Percentiles rank a stretch among this genome's conserved stretches.
These are phyloP conservation scores for Talaromyces sp. DNA, from an alignment of 2,329 filamentous ascomycete genomes.

Conservation along the genomic window DNA sequence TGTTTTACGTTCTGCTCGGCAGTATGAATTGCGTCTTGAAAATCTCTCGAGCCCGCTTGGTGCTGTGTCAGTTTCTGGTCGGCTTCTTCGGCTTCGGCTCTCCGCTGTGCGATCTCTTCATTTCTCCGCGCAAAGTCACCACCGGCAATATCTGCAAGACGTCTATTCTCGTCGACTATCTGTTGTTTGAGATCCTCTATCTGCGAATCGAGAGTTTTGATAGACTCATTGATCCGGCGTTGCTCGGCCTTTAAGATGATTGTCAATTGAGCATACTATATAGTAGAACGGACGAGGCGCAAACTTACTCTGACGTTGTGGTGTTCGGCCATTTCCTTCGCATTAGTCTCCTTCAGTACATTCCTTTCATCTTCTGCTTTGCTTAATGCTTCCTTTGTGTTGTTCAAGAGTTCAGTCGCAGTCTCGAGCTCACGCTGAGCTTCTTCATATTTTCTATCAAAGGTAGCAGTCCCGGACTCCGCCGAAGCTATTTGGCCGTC, in stretches of 20 bases:
- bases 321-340: conserved; percentile 51
- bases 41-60: conserved; percentile 25
- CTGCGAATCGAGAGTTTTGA: conserved; percentile 49
- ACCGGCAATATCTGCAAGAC: conserved; percentile 64
- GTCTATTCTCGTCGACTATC: conserved; percentile 46
- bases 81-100: conserved; percentile 46
- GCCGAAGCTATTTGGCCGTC: conserved; percentile 47
- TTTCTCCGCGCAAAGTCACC: conserved; percentile 61
- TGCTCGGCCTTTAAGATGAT: conserved; percentile 54
- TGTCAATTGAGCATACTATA: conserved; percentile 15
- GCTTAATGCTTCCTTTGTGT: conserved; percentile 41
- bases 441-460: conserved; percentile 46
- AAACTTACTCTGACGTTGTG: conserved; percentile 46
- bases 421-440: conserved; percentile 34
- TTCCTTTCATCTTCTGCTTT: conserved; percentile 45
- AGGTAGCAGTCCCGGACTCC: conserved; percentile 39
- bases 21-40: conserved; percentile 33
- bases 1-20: conserved; percentile 30
- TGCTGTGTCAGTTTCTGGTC: conserved; percentile 40
- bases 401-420: conserved; percentile 40
- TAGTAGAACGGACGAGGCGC: conserved; percentile 1
- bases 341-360: conserved; percentile 47
- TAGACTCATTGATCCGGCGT: conserved; percentile 56
- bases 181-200: conserved; percentile 41
- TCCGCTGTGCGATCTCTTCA: conserved; percentile 55